Percentiles rank a stretch among this genome's conserved stretches.
phyloP scores from a whole-genome alignment of 768 basidiomycete species.

The Collybia nuda region DNA sequence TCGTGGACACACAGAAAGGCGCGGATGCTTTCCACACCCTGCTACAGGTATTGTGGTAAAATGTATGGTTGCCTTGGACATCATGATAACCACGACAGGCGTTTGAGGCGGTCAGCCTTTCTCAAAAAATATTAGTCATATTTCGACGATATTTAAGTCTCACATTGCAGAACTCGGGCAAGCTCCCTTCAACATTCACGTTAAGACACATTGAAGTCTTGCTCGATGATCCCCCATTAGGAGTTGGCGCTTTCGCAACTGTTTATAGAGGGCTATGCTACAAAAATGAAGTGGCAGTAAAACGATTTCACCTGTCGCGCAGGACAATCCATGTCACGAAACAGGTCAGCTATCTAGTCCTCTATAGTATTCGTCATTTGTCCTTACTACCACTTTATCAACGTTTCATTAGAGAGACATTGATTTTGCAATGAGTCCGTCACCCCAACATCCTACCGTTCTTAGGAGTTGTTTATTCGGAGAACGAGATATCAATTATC shows the following conservation, averaged over 20 bases:
- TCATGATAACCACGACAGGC: too few relatives aligned
- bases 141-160: too few relatives aligned
- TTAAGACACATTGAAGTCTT: background rate
- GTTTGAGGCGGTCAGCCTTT: too few relatives aligned
- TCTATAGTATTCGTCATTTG: background rate
- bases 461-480: conserved; percentile 17
- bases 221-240: background rate
- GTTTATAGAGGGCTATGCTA: conserved; percentile 15
- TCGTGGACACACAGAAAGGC: too few relatives aligned
- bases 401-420: conserved; percentile 19
- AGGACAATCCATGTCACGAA: conserved; percentile 7
- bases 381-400: background rate
- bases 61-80: too few relatives aligned
- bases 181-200: background rate
- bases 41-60: too few relatives aligned
- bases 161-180: too few relatives aligned
- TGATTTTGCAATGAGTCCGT: conserved; percentile 16
- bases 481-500: conserved; percentile 18
- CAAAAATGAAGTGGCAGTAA: conserved; percentile 13
- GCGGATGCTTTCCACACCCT: too few relatives aligned
- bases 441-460: conserved; percentile 22
- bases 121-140: too few relatives aligned
- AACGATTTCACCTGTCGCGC: conserved; percentile 12
- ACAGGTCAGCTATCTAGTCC: background rate
- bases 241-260: conserved; percentile 12